Conservation (phyloP, 257 asterid species). For the Jacaranda mimosifolia region DNA sequence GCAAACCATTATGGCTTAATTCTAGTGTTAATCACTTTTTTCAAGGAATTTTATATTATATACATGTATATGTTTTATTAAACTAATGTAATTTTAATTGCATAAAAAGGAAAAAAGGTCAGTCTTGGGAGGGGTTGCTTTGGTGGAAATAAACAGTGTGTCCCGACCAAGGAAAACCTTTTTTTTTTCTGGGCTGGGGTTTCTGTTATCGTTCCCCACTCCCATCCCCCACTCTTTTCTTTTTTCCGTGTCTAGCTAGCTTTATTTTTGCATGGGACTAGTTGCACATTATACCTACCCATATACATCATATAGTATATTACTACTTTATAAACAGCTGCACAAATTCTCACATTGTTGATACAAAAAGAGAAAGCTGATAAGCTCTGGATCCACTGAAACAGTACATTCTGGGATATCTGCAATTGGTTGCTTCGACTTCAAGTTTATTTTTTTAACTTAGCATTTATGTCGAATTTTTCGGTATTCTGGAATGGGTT, state of each 20-base stretch:
- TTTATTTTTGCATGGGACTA: slow-evolving; percentile 58
- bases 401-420: slow-evolving; percentile 47
- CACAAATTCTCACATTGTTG: slow-evolving; percentile 30
- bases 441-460: slow-evolving; percentile 33
- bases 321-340: background rate
- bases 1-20: slow-evolving; percentile 38
- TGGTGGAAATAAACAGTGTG: slow-evolving; percentile 53
- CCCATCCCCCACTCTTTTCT: slow-evolving; percentile 12
- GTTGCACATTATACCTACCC: slow-evolving; percentile 39
- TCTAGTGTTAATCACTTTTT: slow-evolving; percentile 24
- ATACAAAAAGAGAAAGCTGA: slow-evolving; percentile 46
- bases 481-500: background rate
- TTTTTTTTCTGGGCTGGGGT: slow-evolving; percentile 47
- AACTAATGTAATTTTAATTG: slow-evolving; percentile 14
- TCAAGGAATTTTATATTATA: background rate
- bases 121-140: slow-evolving; percentile 25
- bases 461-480: background rate
- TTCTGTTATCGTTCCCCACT: slow-evolving; percentile 38
- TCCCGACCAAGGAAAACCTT: slow-evolving; percentile 58
- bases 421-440: slow-evolving; percentile 42
- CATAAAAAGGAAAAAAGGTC: slow-evolving; percentile 34
- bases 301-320: background rate
- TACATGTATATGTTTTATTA: background rate
- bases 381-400: slow-evolving; percentile 39
- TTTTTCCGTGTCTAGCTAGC: slow-evolving; percentile 32